Evolutionary conservation across 2,329 filamentous ascomycete genomes (phyloP), one percentile per base, ranked within the genome.

Genomic region (Diaporthe velutina): DNA sequence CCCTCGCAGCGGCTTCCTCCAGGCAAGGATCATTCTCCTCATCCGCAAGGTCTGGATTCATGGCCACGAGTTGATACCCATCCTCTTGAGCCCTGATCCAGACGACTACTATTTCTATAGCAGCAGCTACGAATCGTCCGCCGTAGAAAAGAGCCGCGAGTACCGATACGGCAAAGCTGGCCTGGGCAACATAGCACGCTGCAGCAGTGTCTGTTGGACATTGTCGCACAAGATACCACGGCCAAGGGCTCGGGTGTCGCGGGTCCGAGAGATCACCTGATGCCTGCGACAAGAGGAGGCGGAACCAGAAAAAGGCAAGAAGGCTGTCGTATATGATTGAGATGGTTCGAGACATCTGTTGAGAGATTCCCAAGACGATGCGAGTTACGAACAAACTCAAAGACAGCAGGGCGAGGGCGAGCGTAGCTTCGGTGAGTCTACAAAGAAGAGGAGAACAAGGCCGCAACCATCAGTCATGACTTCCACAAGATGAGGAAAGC

Each of bases 291-390:
- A 35, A n/a, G 12, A 66, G 61, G 42, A 48, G 2, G 12, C 42
- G 42, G 19, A 50, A 10, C 61, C 61, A 66, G 61, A 66, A 50
- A 35, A 66, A 66, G 19, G 61, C 19, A 35, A 66, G 61, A 19
- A 66, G 4, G 13, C 42, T 50, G 42, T 66, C 61, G 42, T 66
- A 66, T 33, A 50, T n/a, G 12, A 50, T 10, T 25, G 61, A 66
- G 28, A 50, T n/a, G 10, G 30, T 66, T 35, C 22, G 61, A 35
- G 40, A 50, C 61, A 35, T 25, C 42, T 66, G 61, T 1, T 25
- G 28, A 17, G 42, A 33, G 0, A n/a, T 25, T 50, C 30, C 22
- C 61, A 66, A 10, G 42, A 50, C 42, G 12, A 50, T 12, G 30
- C 61, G 61, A 15, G 61, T 35, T 10, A 66, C 13, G 10, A 66